Evolutionary conservation across 2,329 filamentous ascomycete genomes (phyloP).

Genomic region (Balansia obtecta): DNA sequence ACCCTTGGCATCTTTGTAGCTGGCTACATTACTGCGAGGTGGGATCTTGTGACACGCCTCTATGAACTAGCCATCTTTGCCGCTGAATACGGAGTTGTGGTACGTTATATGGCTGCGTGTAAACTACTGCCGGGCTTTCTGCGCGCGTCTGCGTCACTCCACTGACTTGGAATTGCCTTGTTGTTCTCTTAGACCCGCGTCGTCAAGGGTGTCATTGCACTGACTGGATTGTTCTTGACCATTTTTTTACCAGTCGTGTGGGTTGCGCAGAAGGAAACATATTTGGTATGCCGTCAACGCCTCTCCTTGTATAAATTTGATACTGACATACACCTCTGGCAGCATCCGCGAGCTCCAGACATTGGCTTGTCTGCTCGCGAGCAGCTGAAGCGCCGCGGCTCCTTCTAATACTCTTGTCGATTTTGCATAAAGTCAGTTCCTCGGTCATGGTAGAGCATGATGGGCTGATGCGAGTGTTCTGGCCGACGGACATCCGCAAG

Average conservation of each 20-base stretch:
- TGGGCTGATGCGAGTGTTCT: slow-evolving; percentile 97
- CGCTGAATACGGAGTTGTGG: slow-evolving; percentile 96
- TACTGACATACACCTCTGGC: slow-evolving; percentile 4
- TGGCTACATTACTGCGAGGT: slow-evolving; percentile 97
- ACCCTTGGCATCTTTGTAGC: slow-evolving; percentile 98
- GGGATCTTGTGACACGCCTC: slow-evolving; percentile 91
- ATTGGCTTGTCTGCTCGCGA: slow-evolving; percentile 87
- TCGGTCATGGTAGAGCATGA: slow-evolving; percentile 58
- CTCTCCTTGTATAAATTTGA: not conserved
- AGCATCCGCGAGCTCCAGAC: slow-evolving; percentile 73
- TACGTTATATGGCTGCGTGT: slow-evolving; percentile 24
- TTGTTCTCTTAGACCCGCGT: slow-evolving; percentile 53
- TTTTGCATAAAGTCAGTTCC: slow-evolving; percentile 13
- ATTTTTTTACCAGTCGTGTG: slow-evolving; percentile 75
- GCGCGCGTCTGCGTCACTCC: not conserved
- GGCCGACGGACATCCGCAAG: slow-evolving; percentile 74
- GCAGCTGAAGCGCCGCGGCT: slow-evolving; percentile 85
- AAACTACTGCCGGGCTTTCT: not conserved
- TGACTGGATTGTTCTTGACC: slow-evolving; percentile 75
- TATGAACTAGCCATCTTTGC: slow-evolving; percentile 97
- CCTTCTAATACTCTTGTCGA: slow-evolving; percentile 51
- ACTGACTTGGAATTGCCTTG: not conserved
- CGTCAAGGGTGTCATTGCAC: slow-evolving; percentile 69
- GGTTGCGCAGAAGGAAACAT: slow-evolving; percentile 68
- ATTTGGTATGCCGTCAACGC: slow-evolving; percentile 47